Conservation (phyloP, 768 basidiomycete species). For the Macrolepiota albuminosa region DNA sequence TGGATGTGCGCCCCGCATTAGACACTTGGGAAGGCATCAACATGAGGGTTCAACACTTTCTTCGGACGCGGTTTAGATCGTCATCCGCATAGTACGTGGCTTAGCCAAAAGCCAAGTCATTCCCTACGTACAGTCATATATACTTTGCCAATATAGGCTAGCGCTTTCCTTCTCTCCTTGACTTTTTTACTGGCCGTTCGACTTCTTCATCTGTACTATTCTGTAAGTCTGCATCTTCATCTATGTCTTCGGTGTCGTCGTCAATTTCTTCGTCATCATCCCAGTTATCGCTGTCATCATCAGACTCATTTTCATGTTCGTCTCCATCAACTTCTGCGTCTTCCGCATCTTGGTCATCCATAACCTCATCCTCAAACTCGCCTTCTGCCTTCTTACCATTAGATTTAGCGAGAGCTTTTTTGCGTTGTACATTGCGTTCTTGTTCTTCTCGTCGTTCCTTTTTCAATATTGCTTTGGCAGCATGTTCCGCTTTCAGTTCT, state of each 20-base stretch:
- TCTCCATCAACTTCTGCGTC: constrained; percentile 36
- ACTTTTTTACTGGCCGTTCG: constrained; percentile 49
- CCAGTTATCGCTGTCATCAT: constrained; percentile 35
- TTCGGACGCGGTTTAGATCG: constrained; percentile 32
- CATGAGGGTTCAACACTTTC: constrained; percentile 66
- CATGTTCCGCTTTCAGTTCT: constrained; percentile 67
- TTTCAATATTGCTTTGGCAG: constrained; percentile 68
- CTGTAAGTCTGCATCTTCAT: constrained; percentile 32
- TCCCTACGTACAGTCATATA: constrained; percentile 4
- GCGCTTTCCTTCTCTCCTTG: constrained; percentile 44
- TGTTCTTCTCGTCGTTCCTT: constrained; percentile 85
- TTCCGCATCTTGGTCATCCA: constrained; percentile 29
- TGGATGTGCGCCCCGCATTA: constrained; percentile 91
- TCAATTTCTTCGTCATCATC: constrained; percentile 65
- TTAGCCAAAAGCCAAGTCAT: constrained; percentile 1
- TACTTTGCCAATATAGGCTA: constrained; percentile 19
- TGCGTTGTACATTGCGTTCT: constrained; percentile 83
- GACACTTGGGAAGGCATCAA: constrained; percentile 93
- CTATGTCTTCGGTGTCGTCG: constrained; percentile 23
- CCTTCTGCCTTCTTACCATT: constrained; percentile 20
- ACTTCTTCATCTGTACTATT: constrained; percentile 45
- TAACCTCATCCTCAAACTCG: constrained; percentile 26
- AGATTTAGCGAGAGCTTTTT: constrained; percentile 43
- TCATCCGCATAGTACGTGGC: constrained; percentile 3
- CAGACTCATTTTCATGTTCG: constrained; percentile 26